Evolutionary conservation across 768 basidiomycete genomes (phyloP), one percentile per base, ranked within the genome.

Genomic region (Mycena maculata): DNA sequence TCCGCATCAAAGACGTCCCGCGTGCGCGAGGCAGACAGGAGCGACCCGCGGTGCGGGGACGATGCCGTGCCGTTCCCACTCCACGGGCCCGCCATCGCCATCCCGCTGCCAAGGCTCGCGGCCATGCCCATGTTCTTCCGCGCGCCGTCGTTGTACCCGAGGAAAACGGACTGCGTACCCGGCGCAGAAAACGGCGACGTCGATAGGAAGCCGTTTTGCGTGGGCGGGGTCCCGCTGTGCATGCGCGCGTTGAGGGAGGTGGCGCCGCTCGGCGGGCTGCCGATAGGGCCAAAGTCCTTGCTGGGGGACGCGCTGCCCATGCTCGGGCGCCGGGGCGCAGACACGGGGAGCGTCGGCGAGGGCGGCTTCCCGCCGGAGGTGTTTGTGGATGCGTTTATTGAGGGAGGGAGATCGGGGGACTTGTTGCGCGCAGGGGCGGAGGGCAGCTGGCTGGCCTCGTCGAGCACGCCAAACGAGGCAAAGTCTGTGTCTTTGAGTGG

Each of bases 141-240:
- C 33, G 33, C 33, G 33, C 74, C 74, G 65, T 72, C 60, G 18
- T 75, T 75, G 75, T 79, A 70, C 70, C 81, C 75, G 48, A 85
- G 70, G 76, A 90, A 92, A 15, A 86, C 76, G 7, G 85, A 83
- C 70, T 88, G 88, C 0, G 86, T 79, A 0, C 91, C 90, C 0
- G 92, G 92, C 0, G 90, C 90, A 25, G 92, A 92, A 75, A 94
- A 94, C 0, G 94, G 92, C 3, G 92, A 93, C 0, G 88, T 81
- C 16, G 87, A 83, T 30, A 88, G 73, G 75, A 87, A 74, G 67
- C 79, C 73, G 65, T 79, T 52, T 61, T 38, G 64, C 9, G 69
- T 68, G 4, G 79, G 76, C 1, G 79, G 77, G 1, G 81, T 75
- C 2, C 33, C 33, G 33, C 8, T 13, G 58, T 79, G 75, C 63